These are phyloP conservation scores for Dactylellina haptotyla DNA, from an alignment of 2,329 filamentous ascomycete genomes.

Conservation along the genomic window DNA sequence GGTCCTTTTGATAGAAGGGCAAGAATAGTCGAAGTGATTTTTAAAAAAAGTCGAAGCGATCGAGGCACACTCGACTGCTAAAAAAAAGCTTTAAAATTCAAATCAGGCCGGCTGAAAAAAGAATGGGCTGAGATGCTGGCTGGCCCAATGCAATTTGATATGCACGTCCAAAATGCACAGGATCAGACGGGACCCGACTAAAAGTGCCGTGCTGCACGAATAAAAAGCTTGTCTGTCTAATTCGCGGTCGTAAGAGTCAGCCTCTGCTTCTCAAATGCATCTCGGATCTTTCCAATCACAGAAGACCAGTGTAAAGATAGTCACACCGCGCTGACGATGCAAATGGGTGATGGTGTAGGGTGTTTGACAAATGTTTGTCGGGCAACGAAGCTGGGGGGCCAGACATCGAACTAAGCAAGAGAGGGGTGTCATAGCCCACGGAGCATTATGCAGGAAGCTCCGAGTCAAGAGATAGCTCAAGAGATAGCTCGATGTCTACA, in stretches of 20 bases:
- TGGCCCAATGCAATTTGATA: background rate
- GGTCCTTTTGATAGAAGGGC: slow-evolving; percentile 18
- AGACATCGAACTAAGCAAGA: slow-evolving; percentile 4
- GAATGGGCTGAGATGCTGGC: slow-evolving; percentile 30
- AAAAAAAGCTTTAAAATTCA: slow-evolving; percentile 3
- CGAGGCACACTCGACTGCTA: slow-evolving; percentile 3
- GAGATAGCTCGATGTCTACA: background rate
- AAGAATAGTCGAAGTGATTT: slow-evolving; percentile 47
- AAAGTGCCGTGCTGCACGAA: background rate
- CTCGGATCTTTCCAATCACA: background rate
- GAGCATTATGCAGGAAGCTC: slow-evolving; percentile 30
- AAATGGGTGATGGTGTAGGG: background rate
- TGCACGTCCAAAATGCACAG: slow-evolving; percentile 16
- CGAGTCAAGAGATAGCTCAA: background rate
- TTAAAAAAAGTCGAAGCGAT: background rate
- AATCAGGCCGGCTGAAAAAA: slow-evolving; percentile 53
- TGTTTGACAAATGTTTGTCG: slow-evolving; percentile 35
- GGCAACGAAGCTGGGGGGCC: background rate
- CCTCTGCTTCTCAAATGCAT: background rate
- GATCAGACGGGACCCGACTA: slow-evolving; percentile 9
- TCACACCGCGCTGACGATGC: too few species aligned
- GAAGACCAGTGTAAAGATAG: too few species aligned
- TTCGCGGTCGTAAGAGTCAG: background rate
- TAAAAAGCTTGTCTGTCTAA: slow-evolving; percentile 24
- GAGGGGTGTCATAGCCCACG: slow-evolving; percentile 18